A percentile compares a stretch with the other conserved stretches of the same genome.
phyloP scores from a whole-genome alignment of 371 early-diverging fungal genomes.

The Mortierella sp. region DNA sequence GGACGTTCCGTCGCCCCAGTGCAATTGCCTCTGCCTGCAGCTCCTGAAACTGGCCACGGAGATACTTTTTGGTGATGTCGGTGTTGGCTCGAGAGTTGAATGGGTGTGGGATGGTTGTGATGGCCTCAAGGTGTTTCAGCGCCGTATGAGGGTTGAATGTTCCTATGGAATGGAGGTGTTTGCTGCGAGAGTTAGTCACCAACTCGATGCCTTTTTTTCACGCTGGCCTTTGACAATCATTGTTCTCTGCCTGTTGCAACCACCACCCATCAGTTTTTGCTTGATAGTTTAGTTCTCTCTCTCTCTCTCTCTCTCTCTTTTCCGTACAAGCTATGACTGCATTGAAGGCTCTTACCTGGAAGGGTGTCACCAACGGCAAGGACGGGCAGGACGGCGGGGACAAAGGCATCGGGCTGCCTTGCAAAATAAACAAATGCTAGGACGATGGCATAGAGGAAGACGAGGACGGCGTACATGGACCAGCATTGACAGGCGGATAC shows the following conservation, averaged over 20 bases:
- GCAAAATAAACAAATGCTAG: constrained; percentile 27
- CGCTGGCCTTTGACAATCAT: background rate
- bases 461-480: constrained; percentile 34
- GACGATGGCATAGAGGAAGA: constrained; percentile 20
- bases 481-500: constrained; percentile 35
- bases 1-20: constrained; percentile 46
- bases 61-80: constrained; percentile 35
- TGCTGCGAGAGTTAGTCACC: background rate
- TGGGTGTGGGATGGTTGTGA: constrained; percentile 43
- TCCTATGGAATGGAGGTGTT: background rate
- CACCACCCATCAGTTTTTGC: background rate
- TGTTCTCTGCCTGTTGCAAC: background rate
- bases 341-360: constrained; percentile 24
- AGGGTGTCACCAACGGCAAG: constrained; percentile 27
- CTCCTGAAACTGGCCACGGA: constrained; percentile 31
- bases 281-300: no score
- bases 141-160: constrained; percentile 52
- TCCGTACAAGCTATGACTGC: background rate
- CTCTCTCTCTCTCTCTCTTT: background rate
- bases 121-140: constrained; percentile 42
- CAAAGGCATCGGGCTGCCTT: constrained; percentile 30
- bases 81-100: constrained; percentile 53
- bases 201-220: no score
- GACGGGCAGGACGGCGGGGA: constrained; percentile 31
- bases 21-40: constrained; percentile 40